A percentile compares a stretch with the other conserved stretches of the same genome.
phyloP scores from a whole-genome alignment of 805 yeast species.

The Suhomyces xylopsoci region DNA sequence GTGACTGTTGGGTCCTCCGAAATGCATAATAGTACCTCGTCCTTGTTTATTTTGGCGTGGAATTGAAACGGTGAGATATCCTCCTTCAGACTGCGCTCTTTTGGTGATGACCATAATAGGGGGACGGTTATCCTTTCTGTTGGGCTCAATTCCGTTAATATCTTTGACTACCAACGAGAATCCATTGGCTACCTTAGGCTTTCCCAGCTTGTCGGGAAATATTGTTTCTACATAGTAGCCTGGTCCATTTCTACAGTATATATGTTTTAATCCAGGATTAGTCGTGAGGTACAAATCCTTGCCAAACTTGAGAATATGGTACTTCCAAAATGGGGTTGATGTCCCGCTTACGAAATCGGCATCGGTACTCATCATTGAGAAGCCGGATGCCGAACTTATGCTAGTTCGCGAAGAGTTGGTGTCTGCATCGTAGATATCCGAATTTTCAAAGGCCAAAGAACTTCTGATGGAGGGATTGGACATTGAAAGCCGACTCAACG shows the following conservation, averaged over 20 bases:
- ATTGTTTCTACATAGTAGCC: conserved; percentile 53
- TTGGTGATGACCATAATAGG: conserved; percentile 29
- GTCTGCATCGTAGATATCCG: conserved; percentile 1
- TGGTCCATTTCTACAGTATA: conserved; percentile 59
- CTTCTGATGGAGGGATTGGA: not conserved
- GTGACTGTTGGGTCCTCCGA: conserved; percentile 3
- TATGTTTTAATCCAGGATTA: conserved; percentile 60
- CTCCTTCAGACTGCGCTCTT: conserved; percentile 26
- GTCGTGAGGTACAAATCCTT: conserved; percentile 61
- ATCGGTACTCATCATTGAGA: conserved; percentile 8
- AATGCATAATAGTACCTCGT: not conserved
- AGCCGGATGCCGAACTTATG: conserved; percentile 1
- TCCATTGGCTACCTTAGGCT: conserved; percentile 16
- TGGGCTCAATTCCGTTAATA: conserved; percentile 15
- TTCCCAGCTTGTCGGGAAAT: conserved; percentile 14
- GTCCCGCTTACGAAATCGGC: conserved; percentile 3
- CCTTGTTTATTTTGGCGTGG: conserved; percentile 13
- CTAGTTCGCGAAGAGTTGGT: conserved; percentile 4
- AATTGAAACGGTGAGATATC: conserved; percentile 23
- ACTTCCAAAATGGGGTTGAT: conserved; percentile 52
- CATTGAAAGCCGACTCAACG: conserved; percentile 8
- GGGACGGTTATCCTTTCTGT: conserved; percentile 10
- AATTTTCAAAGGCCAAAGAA: not conserved
- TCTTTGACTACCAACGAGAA: conserved; percentile 27
- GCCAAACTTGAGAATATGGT: conserved; percentile 56